Percentiles rank a stretch among this genome's conserved stretches.
Conservation (phyloP, 2,329 filamentous ascomycete species). For the Raffaelea arxii region DNA sequence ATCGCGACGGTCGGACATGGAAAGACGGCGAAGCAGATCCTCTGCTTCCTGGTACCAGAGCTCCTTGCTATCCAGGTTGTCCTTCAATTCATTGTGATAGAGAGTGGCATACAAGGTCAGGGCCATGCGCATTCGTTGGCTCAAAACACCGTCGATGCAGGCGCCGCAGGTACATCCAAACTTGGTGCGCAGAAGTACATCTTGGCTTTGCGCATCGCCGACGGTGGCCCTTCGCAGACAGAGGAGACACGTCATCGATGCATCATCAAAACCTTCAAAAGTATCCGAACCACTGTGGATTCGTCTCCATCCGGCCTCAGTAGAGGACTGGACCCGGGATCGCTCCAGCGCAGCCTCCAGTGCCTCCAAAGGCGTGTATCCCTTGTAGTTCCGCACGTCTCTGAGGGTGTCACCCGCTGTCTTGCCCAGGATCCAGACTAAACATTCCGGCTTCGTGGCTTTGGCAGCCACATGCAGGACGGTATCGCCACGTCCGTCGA, state of each 20-base stretch:
- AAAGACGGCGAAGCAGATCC: too few relatives aligned
- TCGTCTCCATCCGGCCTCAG: background rate
- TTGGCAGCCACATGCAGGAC: background rate
- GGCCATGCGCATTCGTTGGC: background rate
- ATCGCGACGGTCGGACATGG: too few relatives aligned
- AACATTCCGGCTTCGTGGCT: background rate
- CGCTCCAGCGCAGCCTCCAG: background rate
- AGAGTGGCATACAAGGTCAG: too few relatives aligned
- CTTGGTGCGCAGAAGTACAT: background rate
- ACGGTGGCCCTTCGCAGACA: background rate
- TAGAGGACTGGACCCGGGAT: too few relatives aligned
- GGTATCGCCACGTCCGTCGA: background rate
- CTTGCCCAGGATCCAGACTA: background rate
- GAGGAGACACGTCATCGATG: background rate
- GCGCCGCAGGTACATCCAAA: background rate
- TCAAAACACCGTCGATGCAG: background rate
- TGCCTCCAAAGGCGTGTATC: background rate
- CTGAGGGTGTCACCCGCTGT: background rate
- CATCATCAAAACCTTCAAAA: background rate
- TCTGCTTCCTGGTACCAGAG: too few relatives aligned
- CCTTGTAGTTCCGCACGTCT: background rate
- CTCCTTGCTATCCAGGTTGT: too few relatives aligned
- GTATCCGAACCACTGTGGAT: background rate
- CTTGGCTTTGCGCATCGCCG: too few relatives aligned
- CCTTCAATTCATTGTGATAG: too few relatives aligned